Evolutionary conservation across 1,139 yeast genomes (phyloP).

Genomic region (Trichomonascaceae sp.): DNA sequence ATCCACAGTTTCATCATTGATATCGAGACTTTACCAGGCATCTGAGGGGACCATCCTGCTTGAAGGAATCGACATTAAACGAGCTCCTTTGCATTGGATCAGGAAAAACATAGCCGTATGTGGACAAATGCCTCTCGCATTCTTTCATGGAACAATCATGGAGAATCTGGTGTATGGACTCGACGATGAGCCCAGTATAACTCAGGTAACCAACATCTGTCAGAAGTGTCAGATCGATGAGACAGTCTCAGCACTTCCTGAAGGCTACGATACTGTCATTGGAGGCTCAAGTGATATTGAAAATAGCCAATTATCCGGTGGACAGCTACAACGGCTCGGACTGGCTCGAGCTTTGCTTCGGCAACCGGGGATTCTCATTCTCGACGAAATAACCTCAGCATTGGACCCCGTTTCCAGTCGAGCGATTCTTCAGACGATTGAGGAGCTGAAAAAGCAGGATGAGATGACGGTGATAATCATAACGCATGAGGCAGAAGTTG

Average conservation of each 20-base stretch:
- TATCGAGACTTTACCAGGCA: constrained; percentile 56
- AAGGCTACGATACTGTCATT: constrained; percentile 43
- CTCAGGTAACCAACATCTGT: constrained; percentile 13
- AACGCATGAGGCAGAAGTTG: constrained; percentile 82
- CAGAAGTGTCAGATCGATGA: constrained; percentile 31
- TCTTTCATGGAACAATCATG: constrained; percentile 68
- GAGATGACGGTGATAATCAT: constrained; percentile 68
- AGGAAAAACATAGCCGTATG: constrained; percentile 70
- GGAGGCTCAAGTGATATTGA: constrained; percentile 35
- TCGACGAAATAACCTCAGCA: constrained; percentile 75
- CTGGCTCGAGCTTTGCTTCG: constrained; percentile 70
- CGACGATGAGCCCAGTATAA: constrained; percentile 15
- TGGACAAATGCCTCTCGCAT: constrained; percentile 69
- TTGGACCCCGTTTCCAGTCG: constrained; percentile 55
- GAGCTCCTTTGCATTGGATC: constrained; percentile 54
- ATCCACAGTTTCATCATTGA: constrained; percentile 66
- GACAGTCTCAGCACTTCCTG: constrained; percentile 29
- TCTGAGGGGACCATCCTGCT: constrained; percentile 55
- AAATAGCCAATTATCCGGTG: constrained; percentile 52
- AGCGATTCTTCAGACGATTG: constrained; percentile 29
- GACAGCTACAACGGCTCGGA: constrained; percentile 84
- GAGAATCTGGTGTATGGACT: constrained; percentile 71
- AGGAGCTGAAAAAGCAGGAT: constrained; percentile 50
- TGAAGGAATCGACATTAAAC: constrained; percentile 54
- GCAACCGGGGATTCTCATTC: constrained; percentile 51